phyloP scores from a whole-genome alignment of 2,329 filamentous ascomycete species.

The Penicillium concentricum region DNA sequence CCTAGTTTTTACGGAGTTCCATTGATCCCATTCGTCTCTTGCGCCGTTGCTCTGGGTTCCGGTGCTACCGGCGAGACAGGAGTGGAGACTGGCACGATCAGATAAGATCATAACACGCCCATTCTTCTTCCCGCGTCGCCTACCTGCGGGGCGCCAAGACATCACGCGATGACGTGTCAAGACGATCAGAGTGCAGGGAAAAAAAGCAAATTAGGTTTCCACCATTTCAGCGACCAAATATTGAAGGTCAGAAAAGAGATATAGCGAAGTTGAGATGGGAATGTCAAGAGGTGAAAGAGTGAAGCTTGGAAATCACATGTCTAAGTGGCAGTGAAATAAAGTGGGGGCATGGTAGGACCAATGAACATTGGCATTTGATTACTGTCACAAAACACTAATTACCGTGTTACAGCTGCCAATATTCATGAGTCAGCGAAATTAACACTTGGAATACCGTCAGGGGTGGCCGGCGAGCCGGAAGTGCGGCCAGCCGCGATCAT shows the following conservation, averaged over 20 bases:
- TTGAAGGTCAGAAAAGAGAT: neutral
- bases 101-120: constrained; percentile 23
- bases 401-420: neutral
- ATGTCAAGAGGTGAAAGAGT: neutral
- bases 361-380: neutral
- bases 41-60: constrained; percentile 10
- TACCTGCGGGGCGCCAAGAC: constrained; percentile 8
- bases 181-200: neutral
- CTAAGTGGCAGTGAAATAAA: neutral
- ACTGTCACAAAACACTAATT: neutral
- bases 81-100: constrained; percentile 23
- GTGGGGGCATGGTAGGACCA: neutral
- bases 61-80: constrained; percentile 3
- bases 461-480: constrained; percentile 24
- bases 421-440: constrained; percentile 3
- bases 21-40: constrained; percentile 9
- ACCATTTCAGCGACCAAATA: neutral
- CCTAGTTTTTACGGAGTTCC: neutral
- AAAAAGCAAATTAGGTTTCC: no score
- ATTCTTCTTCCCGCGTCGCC: neutral
- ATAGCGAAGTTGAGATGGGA: neutral
- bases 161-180: constrained; percentile 1
- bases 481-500: constrained; percentile 33
- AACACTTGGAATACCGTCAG: neutral
- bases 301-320: constrained; percentile 6